Conservation (phyloP, 139 green algal species). For the Tetraselmis chui region DNA sequence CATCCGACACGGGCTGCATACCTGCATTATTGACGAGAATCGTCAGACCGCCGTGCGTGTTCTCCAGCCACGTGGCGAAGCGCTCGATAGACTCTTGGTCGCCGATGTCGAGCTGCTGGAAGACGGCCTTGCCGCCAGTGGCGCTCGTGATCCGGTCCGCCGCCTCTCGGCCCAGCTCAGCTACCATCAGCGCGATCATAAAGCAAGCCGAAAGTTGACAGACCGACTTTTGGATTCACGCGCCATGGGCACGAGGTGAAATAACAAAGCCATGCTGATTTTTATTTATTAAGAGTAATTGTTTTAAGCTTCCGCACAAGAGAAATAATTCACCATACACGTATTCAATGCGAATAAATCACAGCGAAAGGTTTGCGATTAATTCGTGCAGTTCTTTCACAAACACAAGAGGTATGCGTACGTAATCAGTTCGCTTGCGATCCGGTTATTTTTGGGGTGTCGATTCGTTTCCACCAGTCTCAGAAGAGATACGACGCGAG, state of each 20-base stretch:
- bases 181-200: constrained; percentile 2
- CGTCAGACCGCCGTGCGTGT: constrained; percentile 25
- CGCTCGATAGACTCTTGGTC: constrained; percentile 30
- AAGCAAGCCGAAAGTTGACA: neutral
- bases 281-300: neutral
- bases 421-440: too few relatives aligned
- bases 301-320: neutral
- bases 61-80: constrained; percentile 38
- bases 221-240: too few relatives aligned
- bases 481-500: too few relatives aligned
- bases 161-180: constrained; percentile 32
- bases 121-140: constrained; percentile 14
- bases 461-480: too few relatives aligned
- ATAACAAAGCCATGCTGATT: neutral
- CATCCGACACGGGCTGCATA: neutral
- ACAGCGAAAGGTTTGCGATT: too few relatives aligned
- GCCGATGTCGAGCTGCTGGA: constrained; percentile 47
- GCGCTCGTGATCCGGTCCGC: constrained; percentile 22
- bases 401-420: too few relatives aligned
- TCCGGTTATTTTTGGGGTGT: too few relatives aligned
- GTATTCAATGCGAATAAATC: too few relatives aligned
- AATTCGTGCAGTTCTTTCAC: too few relatives aligned
- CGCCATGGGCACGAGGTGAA: neutral
- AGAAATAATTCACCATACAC: too few relatives aligned
- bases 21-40: constrained; percentile 44